A percentile compares a stretch with the other conserved stretches of the same genome.
Evolutionary conservation across 257 asterid genomes (phyloP).

Genomic region (Nicotiana tomentosiformis): DNA sequence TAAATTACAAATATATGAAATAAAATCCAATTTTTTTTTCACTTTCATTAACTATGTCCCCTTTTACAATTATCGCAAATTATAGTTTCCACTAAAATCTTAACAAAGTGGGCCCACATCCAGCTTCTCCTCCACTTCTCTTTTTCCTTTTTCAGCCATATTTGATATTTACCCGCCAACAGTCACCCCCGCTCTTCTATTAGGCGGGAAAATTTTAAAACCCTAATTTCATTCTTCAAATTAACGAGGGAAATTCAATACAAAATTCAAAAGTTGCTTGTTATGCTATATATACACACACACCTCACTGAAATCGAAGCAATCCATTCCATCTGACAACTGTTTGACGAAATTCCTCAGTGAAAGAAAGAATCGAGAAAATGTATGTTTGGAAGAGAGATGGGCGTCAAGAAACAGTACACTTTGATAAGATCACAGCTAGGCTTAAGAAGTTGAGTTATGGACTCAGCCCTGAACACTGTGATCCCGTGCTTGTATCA

Average conservation of each 20-base stretch:
- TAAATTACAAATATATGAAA: not conserved
- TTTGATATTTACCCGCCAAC: constrained; percentile 3
- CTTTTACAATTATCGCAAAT: not conserved
- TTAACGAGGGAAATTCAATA: not conserved
- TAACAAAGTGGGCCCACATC: not conserved
- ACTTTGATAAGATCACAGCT: constrained; percentile 94
- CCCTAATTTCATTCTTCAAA: not conserved
- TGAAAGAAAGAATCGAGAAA: not conserved
- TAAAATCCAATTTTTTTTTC: not conserved
- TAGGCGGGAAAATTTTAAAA: constrained; percentile 4
- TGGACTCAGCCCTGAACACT: constrained; percentile 84
- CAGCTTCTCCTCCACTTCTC: not conserved
- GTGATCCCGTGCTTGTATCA: constrained; percentile 83
- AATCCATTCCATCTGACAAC: not conserved
- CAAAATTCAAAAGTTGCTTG: not conserved
- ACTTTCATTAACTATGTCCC: no score
- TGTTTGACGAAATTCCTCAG: constrained; percentile 25
- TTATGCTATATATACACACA: not conserved
- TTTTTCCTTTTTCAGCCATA: not conserved
- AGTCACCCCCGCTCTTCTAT: not conserved
- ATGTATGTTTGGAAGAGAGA: constrained; percentile 98
- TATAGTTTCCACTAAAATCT: not conserved
- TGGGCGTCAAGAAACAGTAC: constrained; percentile 88
- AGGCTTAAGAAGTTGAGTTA: constrained; percentile 83
- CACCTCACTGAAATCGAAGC: not conserved